Evolutionary conservation across 371 early-diverging fungal species (phyloP), one percentile per base, ranked within the genome.

Genomic region (Conidiobolus incongruus): DNA sequence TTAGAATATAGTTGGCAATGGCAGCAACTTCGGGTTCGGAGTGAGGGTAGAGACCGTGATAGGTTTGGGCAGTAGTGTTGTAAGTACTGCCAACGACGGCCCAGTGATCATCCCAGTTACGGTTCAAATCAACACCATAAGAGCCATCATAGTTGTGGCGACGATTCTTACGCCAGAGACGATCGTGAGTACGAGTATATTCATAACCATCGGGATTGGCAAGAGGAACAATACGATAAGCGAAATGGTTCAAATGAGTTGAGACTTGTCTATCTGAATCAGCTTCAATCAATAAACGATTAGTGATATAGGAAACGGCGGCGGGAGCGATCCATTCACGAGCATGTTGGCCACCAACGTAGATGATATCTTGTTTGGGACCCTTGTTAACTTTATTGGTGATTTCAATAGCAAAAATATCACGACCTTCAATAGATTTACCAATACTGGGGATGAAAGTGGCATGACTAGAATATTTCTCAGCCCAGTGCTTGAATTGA

Each of bases 131-230:
- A n/a, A n/a, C n/a, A n/a, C n/a, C n/a, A n/a, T n/a, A n/a, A n/a
- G n/a, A n/a, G n/a, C n/a, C n/a, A n/a, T n/a, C n/a, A n/a, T n/a
- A 62, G 56, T 44, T 44, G 7, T 43, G 38, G 23, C 55, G 50
- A 20, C 70, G 55, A 57, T 69, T 71, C 56, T 75, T 75, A 39
- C 75, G 55, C 75, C 75, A 75, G 30, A 71, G 46, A 16, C 75
- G 58, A 38, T 59, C 50, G 3, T 40, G 45, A n/a, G 32, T 45
- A 58, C 64, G 60, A 11, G 70, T 58, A 50, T 61, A 66, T 22
- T 54, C 59, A 44, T 70, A 71, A 2, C 75, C 75, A 42, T 74
- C 75, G 16, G 63, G 48, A 54, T 74, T 74, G 51, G 66, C 58
- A 28, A 71, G 35, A 5, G 72, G 72, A 1, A 70, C 60, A 35